Percentiles rank a stretch among this genome's conserved stretches.
phyloP scores from a whole-genome alignment of 768 basidiomycete genomes.

The Stropharia rugosoannulata region DNA sequence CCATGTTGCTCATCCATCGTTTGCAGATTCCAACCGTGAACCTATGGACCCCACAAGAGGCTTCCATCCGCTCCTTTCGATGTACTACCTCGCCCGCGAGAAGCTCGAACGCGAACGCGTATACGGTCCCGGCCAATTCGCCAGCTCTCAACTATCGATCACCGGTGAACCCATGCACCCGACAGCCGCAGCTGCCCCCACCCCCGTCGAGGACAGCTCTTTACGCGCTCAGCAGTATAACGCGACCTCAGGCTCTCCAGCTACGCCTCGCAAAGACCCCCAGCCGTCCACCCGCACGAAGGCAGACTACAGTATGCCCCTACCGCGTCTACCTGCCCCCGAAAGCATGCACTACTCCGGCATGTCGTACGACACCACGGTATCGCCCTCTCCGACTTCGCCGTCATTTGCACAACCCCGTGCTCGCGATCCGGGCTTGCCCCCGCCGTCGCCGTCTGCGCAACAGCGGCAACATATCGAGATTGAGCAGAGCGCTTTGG shows the following conservation, averaged over 20 bases:
- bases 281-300: conserved; percentile 27
- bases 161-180: conserved; percentile 21
- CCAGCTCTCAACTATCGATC: conserved; percentile 82
- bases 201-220: conserved; percentile 22
- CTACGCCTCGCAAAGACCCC: conserved; percentile 25
- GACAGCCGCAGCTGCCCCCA: conserved; percentile 16
- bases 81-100: conserved; percentile 95
- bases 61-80: conserved; percentile 93
- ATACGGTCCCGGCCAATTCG: conserved; percentile 93
- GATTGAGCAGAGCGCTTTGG: conserved; percentile 26
- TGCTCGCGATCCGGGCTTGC: conserved; percentile 61
- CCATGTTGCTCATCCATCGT: conserved; percentile 46
- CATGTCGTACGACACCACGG: conserved; percentile 69
- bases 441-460: conserved; percentile 40
- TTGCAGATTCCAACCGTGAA: conserved; percentile 47
- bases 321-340: conserved; percentile 79
- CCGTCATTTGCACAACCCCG: conserved; percentile 63
- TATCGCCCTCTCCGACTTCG: conserved; percentile 60
- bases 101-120: conserved; percentile 94
- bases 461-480: conserved; percentile 28
- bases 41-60: conserved; percentile 84
- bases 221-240: conserved; percentile 18
- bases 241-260: conserved; percentile 20
- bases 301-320: conserved; percentile 80
- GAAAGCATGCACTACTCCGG: conserved; percentile 81